Percentiles rank a stretch among this genome's conserved stretches.
Conservation (phyloP, 164 flowering plant species). For the Piper betle region DNA sequence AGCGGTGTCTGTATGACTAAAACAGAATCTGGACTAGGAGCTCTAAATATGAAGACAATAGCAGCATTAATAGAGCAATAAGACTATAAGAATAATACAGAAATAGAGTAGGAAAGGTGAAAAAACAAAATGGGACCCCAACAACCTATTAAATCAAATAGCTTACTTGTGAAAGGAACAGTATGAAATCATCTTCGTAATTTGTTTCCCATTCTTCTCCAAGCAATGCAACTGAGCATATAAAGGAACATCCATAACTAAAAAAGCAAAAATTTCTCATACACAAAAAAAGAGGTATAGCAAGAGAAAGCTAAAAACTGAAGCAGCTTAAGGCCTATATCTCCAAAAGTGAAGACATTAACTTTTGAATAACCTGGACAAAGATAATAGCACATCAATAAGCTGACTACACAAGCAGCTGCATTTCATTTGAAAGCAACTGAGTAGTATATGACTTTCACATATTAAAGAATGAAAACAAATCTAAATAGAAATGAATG, state of each 20-base stretch:
- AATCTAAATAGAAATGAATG: no score
- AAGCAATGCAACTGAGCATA: conserved; percentile 65
- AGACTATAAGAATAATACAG: no score
- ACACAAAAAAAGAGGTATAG: background rate
- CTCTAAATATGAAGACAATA: conserved; percentile 29
- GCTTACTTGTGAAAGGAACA: conserved; percentile 21
- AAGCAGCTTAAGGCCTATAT: no score
- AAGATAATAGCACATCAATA: no score
- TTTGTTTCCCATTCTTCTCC: conserved; percentile 72
- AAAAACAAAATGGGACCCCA: background rate
- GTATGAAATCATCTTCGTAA: conserved; percentile 82
- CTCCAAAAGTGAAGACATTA: no score
- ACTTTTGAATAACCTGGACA: no score
- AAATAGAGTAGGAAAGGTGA: background rate
- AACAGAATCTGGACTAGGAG: conserved; percentile 83
- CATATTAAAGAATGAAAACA: no score
- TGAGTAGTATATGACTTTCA: no score
- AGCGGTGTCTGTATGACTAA: conserved; percentile 64
- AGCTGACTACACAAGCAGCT: no score
- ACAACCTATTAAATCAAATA: no score
- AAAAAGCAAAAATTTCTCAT: background rate
- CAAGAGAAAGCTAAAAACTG: background rate
- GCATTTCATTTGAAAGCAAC: no score
- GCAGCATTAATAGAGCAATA: background rate
- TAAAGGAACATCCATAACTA: background rate